Conservation (phyloP, 129 eudicot genomes). For the Centrapalus pauciflorus region DNA sequence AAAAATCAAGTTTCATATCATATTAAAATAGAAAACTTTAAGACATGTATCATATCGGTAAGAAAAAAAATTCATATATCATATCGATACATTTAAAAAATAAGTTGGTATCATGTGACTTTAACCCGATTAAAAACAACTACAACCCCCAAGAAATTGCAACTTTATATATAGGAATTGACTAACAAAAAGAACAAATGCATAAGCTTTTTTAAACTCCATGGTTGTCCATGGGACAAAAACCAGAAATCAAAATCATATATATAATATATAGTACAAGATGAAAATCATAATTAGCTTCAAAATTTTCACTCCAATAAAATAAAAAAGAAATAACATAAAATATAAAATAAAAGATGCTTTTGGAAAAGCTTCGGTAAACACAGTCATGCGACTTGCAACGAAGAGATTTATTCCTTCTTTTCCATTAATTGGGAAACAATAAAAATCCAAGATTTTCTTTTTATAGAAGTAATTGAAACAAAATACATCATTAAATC, state of each 20-base stretch:
- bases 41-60: no score
- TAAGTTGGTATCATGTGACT: no score
- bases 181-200: not conserved
- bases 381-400: slow-evolving; percentile 24
- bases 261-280: no score
- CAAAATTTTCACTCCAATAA: not conserved
- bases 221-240: slow-evolving; percentile 25
- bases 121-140: no score
- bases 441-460: not conserved
- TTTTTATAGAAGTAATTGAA: not conserved
- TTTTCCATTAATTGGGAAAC: not conserved
- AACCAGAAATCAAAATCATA: not conserved
- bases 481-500: not conserved
- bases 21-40: no score
- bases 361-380: slow-evolving; percentile 17
- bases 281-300: not conserved
- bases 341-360: slow-evolving; percentile 6
- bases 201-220: not conserved
- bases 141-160: not conserved
- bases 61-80: no score
- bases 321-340: not conserved
- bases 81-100: no score
- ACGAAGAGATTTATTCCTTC: slow-evolving; percentile 4
- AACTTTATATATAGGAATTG: not conserved
- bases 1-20: no score